Conservation (phyloP, 1,284 basidiomycete species). For the Ustilago hordei region DNA sequence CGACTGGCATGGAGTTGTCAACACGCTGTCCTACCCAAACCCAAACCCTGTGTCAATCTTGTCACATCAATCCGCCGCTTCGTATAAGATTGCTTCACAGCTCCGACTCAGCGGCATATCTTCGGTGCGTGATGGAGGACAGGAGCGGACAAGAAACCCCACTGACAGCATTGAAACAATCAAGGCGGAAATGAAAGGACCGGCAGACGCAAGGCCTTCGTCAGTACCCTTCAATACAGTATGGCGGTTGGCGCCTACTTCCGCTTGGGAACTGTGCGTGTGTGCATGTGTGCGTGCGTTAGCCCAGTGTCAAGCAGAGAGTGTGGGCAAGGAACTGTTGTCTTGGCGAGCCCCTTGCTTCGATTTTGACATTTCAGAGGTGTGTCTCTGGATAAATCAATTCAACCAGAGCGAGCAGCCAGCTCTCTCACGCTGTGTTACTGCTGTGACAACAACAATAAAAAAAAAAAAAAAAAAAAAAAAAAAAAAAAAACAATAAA, state of each 20-base stretch:
- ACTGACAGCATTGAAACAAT: background rate
- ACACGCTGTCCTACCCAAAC: background rate
- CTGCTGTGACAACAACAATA: too few relatives aligned
- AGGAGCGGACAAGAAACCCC: too few relatives aligned
- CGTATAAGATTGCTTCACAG: background rate
- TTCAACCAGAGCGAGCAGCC: background rate
- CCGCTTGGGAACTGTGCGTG: background rate
- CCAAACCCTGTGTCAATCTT: background rate
- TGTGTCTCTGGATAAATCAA: constrained; percentile 4
- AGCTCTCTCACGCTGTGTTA: background rate
- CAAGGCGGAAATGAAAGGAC: background rate
- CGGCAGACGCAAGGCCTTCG: background rate
- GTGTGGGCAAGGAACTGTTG: background rate
- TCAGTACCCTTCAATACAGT: background rate
- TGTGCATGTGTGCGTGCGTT: constrained; percentile 1
- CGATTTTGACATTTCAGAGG: background rate
- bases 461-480: too few relatives aligned
- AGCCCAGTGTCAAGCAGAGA: background rate
- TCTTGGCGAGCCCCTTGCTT: constrained; percentile 11
- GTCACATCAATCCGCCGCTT: background rate
- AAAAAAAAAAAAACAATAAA: background rate
- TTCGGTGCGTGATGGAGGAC: background rate
- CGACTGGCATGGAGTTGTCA: background rate
- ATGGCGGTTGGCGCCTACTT: constrained; percentile 1
- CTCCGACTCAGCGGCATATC: background rate